Percentiles rank a stretch among this genome's conserved stretches.
phyloP scores from a whole-genome alignment of 805 yeast genomes.

The Zygoascus flipseniorum region DNA sequence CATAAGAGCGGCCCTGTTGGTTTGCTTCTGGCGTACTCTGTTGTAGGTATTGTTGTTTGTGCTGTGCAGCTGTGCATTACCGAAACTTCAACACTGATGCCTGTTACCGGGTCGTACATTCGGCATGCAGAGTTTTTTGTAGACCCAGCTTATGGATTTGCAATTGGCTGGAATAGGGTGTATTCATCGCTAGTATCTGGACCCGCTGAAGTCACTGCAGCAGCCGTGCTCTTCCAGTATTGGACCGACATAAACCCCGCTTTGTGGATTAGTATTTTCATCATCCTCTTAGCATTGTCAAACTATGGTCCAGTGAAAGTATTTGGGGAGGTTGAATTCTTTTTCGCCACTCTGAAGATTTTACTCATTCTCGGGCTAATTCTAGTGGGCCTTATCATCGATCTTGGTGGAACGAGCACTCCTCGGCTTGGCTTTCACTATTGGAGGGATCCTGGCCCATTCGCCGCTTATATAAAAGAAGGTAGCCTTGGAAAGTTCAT shows the following conservation, averaged over 20 bases:
- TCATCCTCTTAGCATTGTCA: conserved; percentile 15
- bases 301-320: conserved; percentile 40
- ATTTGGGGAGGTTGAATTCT: conserved; percentile 41
- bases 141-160: conserved; percentile 64
- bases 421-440: conserved; percentile 66
- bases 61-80: conserved; percentile 63
- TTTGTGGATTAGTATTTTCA: conserved; percentile 56
- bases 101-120: conserved; percentile 69
- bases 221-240: conserved; percentile 65
- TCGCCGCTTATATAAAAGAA: conserved; percentile 33
- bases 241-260: conserved; percentile 77
- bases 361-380: conserved; percentile 58
- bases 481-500: conserved; percentile 42
- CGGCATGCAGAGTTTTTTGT: conserved; percentile 63
- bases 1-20: conserved; percentile 61
- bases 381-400: conserved; percentile 50
- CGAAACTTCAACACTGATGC: conserved; percentile 67
- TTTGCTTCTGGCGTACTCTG: conserved; percentile 50
- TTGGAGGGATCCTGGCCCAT: conserved; percentile 50
- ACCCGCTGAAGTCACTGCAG: conserved; percentile 76
- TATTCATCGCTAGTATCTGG: conserved; percentile 64
- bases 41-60: conserved; percentile 66
- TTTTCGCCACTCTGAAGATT: conserved; percentile 59
- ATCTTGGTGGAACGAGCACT: conserved; percentile 60
- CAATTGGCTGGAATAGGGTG: conserved; percentile 75